Base-by-base conservation (phyloP, 768 basidiomycete genomes). In the Lactarius deliciosus region DNA sequence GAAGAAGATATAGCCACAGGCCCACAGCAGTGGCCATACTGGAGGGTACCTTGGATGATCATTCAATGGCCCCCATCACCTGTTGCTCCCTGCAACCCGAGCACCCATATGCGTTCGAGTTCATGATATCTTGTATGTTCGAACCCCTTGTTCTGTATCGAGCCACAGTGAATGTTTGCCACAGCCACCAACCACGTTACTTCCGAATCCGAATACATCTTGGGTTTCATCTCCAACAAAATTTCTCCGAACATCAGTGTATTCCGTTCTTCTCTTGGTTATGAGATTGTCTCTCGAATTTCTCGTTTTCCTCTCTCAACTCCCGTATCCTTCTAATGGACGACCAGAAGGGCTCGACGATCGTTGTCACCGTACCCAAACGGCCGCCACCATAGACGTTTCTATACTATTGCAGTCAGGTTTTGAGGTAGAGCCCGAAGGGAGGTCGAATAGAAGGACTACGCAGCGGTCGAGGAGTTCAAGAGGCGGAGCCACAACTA, bases 61-160 rank as follows among this genome's bases (percentile, higher is more conserved):
- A 56, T 18, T 64, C 66, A n/a, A 57, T 60, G 20, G 66, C 18
- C 18, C 57, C 50, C 5, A 64, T 67, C 38, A 55, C 64, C 28
- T 20, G 8, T 10, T 28, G 41, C 16, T 45, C 66, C 28, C 9
- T 67, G 45, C 62, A 45, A 20, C 58, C 53, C 0, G 53, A 55
- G 1, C 36, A 55, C 9, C 66, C 62, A n/a, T 60, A 64, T 30
- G 58, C 40, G 5, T 60, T 67, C 6, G 66, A 67, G 32, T 67
- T 67, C 53, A 64, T 67, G 13, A 10, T 67, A 28, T 64, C 62
- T 10, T 36, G 66, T 67, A 30, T 41, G 58, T 15, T 8, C 6
- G 5, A 3, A 4, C 34, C 9, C n/a, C 45, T 38, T 28, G 20
- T 18, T 15, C 10, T 8, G 11, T 10, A 0, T 13, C 15, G 34